Conservation (phyloP, 2,329 filamentous ascomycete species). For the Sodiomyces alkalinus region DNA sequence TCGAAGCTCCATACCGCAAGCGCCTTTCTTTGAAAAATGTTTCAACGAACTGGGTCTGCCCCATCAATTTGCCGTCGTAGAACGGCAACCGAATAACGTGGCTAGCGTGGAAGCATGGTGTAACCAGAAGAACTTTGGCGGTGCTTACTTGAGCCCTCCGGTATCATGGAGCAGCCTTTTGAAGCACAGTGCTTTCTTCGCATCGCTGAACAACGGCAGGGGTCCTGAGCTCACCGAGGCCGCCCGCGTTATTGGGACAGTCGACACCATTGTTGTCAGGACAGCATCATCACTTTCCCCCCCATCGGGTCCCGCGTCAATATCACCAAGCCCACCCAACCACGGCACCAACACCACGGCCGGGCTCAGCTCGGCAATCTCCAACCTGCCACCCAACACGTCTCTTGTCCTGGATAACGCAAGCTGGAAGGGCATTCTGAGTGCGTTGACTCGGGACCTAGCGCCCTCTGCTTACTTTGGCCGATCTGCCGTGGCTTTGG, state of each 20-base stretch:
- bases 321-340: conserved; percentile 30
- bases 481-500: conserved; percentile 61
- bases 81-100: conserved; percentile 49
- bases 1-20: conserved; percentile 50
- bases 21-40: conserved; percentile 75
- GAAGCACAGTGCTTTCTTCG: conserved; percentile 35
- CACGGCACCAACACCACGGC: no score
- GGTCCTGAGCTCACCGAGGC: conserved; percentile 56
- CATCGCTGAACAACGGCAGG: conserved; percentile 30
- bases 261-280: conserved; percentile 65
- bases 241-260: conserved; percentile 61
- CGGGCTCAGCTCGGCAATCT: conserved; percentile 7
- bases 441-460: conserved; percentile 66
- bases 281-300: conserved; percentile 26
- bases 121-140: conserved; percentile 62
- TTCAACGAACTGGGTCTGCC: conserved; percentile 76
- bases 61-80: conserved; percentile 62
- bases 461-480: conserved; percentile 69
- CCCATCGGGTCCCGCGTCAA: conserved; percentile 28
- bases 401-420: conserved; percentile 66
- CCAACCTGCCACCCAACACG: conserved; percentile 27
- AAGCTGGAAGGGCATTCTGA: conserved; percentile 72
- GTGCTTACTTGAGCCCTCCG: conserved; percentile 66
- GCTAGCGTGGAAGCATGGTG: conserved; percentile 57
- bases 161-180: conserved; percentile 46